Conservation (phyloP, 805 yeast genomes). For the Barnettozyma sucrosica region DNA sequence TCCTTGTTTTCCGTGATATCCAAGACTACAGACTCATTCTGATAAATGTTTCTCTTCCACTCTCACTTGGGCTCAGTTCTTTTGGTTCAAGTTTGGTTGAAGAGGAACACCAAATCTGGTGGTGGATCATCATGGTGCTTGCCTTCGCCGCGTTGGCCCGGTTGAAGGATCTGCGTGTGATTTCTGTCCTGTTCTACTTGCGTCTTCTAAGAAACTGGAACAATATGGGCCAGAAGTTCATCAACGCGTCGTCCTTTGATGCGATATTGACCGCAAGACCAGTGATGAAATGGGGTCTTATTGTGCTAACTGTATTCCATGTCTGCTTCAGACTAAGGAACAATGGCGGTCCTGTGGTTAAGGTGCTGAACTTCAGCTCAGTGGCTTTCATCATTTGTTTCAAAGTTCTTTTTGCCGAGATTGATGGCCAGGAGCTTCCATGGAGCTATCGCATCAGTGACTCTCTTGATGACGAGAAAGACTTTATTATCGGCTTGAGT, state of each 20-base stretch:
- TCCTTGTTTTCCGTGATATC: background rate
- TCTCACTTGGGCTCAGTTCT: slow-evolving; percentile 46
- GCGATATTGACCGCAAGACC: slow-evolving; percentile 7
- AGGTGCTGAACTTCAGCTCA: background rate
- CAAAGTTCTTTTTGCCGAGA: slow-evolving; percentile 7
- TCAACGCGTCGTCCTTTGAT: slow-evolving; percentile 16
- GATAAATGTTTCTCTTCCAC: slow-evolving; percentile 2
- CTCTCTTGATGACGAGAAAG: slow-evolving; percentile 1
- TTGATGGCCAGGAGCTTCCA: slow-evolving; percentile 9
- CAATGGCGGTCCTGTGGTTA: slow-evolving; percentile 1
- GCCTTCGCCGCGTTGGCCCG: background rate
- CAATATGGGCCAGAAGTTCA: slow-evolving; percentile 82
- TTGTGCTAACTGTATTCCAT: slow-evolving; percentile 13
- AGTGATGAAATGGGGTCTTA: slow-evolving; percentile 42
- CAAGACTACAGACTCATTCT: background rate
- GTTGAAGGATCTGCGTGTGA: slow-evolving; percentile 1
- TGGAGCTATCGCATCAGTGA: slow-evolving; percentile 2
- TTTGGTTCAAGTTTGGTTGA: slow-evolving; percentile 90
- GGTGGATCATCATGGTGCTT: slow-evolving; percentile 46
- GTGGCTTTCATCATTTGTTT: background rate
- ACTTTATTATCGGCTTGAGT: slow-evolving; percentile 1
- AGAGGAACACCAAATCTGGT: slow-evolving; percentile 96
- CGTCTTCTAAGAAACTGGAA: slow-evolving; percentile 79
- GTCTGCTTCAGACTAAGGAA: slow-evolving; percentile 1
- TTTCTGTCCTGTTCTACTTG: slow-evolving; percentile 21